Evolutionary conservation across 306 rosid genomes (phyloP).

Genomic region (Cajanus cajan): DNA sequence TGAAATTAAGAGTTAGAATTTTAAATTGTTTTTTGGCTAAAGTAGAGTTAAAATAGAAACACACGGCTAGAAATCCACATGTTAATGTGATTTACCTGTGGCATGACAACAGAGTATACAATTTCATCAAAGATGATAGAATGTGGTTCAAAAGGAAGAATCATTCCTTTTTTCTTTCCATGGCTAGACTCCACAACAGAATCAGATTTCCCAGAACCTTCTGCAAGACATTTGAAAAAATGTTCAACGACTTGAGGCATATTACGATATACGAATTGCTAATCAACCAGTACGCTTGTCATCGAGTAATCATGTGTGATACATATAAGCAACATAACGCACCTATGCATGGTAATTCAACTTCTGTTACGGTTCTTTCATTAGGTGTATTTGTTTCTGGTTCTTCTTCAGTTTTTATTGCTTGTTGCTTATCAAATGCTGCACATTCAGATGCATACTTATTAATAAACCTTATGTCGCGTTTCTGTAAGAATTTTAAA

Average conservation of each 20-base stretch:
- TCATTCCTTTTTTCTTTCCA: conserved; percentile 37
- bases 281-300: too few relatives aligned
- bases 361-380: conserved; percentile 10
- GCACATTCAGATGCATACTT: conserved; percentile 25
- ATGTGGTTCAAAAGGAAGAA: conserved; percentile 52
- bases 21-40: too few relatives aligned
- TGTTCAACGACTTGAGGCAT: too few relatives aligned
- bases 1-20: too few relatives aligned
- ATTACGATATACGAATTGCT: too few relatives aligned
- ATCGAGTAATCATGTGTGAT: neutral
- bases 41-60: neutral
- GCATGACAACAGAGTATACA: conserved; percentile 51
- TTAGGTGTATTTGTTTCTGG: conserved; percentile 15
- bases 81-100: conserved; percentile 25
- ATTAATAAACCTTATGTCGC: neutral
- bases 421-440: conserved; percentile 48
- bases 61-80: too few relatives aligned
- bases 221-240: too few relatives aligned
- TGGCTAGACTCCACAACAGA: too few relatives aligned
- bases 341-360: conserved; percentile 42
- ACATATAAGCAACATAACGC: conserved; percentile 8
- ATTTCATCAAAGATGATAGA: conserved; percentile 42
- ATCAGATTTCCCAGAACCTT: too few relatives aligned
- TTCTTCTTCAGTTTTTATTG: conserved; percentile 30
- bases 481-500: neutral